A percentile compares a stretch with the other conserved stretches of the same genome.
phyloP scores from a whole-genome alignment of 2,329 filamentous ascomycete genomes.

The Chaetomium globosum region DNA sequence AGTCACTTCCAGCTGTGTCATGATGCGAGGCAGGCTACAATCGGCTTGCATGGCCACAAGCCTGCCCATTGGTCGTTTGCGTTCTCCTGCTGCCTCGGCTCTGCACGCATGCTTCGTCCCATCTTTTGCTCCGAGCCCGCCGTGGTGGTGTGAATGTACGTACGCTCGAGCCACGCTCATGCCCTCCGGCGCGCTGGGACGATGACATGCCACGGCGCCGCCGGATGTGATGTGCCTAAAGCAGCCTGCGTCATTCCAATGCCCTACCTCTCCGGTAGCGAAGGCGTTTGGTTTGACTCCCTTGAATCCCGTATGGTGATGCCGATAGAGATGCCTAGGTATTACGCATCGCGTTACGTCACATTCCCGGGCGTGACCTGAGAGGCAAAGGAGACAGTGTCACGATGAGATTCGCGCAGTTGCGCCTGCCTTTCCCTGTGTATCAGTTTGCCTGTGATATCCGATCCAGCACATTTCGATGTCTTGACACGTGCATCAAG shows the following conservation, averaged over 20 bases:
- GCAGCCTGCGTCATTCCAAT: background rate
- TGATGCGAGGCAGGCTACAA: slow-evolving; percentile 7
- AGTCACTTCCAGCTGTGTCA: slow-evolving; percentile 2
- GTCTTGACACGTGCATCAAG: background rate
- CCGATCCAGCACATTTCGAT: background rate
- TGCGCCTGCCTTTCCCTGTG: background rate
- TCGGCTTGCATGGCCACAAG: background rate
- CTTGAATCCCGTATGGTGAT: background rate
- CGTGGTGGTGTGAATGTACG: slow-evolving; percentile 1
- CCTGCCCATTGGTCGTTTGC: slow-evolving; percentile 4
- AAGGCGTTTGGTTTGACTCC: background rate
- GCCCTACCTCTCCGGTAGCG: background rate
- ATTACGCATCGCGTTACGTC: slow-evolving; percentile 1
- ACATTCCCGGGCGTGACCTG: background rate
- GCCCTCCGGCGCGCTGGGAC: background rate
- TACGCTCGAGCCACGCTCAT: background rate
- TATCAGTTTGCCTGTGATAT: background rate
- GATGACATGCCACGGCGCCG: background rate
- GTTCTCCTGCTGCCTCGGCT: background rate
- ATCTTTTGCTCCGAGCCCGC: background rate
- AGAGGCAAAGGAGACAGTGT: background rate
- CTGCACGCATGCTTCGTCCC: background rate
- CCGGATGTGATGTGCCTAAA: background rate
- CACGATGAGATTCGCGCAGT: background rate
- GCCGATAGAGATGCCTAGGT: background rate